A percentile compares a stretch with the other conserved stretches of the same genome.
These are phyloP conservation scores for Cryphonectria parasitica DNA, from an alignment of 2,329 filamentous ascomycete species.

Conservation along the genomic window DNA sequence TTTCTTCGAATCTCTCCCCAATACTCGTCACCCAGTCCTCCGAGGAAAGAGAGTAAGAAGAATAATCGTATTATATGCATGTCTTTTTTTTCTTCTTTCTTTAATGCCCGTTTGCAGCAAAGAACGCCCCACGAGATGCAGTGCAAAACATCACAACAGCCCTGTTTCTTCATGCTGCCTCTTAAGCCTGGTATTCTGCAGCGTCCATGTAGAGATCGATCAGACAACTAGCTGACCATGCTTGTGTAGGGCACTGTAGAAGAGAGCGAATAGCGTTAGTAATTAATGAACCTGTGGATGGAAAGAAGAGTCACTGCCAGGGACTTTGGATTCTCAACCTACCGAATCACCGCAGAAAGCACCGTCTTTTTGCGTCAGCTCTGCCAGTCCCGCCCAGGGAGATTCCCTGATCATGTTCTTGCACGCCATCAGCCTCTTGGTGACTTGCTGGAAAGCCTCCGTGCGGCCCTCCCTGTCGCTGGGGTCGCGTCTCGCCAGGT, in stretches of 20 bases:
- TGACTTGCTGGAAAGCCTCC: constrained; percentile 95
- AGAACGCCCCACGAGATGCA: background rate
- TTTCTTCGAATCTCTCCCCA: background rate
- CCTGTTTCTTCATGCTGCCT: background rate
- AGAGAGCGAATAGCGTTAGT: constrained; percentile 4
- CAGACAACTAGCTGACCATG: constrained; percentile 93
- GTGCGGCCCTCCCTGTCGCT: constrained; percentile 65
- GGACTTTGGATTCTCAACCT: constrained; percentile 43
- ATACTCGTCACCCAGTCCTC: background rate
- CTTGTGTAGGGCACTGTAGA: constrained; percentile 82
- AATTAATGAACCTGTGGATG: background rate
- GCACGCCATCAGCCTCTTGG: constrained; percentile 77
- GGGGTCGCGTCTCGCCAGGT: constrained; percentile 70
- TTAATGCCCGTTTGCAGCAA: background rate
- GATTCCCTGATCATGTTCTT: constrained; percentile 81
- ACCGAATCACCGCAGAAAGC: constrained; percentile 86
- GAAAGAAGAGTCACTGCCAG: too few relatives aligned
- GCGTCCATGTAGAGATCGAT: constrained; percentile 97
- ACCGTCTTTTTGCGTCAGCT: constrained; percentile 90
- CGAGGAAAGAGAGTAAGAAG: too few relatives aligned
- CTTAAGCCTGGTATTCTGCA: constrained; percentile 52
- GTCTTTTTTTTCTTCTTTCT: background rate
- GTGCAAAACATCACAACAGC: background rate
- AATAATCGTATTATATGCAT: background rate
- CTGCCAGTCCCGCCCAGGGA: constrained; percentile 87